phyloP scores from a whole-genome alignment of 2,329 filamentous ascomycete species.

The Penicillium aurantiogriseum region DNA sequence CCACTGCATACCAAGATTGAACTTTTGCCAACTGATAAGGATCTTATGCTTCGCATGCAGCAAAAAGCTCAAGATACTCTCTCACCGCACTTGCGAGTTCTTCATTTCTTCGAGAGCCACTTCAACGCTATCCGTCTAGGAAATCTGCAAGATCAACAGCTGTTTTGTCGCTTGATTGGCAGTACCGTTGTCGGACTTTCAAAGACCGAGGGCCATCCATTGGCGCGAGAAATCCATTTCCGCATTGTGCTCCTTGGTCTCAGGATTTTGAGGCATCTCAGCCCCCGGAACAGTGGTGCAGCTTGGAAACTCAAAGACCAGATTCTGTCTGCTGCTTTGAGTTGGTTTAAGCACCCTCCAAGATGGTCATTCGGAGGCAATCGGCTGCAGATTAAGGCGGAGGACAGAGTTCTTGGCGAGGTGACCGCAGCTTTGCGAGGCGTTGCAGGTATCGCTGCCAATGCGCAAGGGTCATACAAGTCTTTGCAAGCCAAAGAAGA shows the following conservation, averaged over 20 bases:
- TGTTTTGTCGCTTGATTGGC: conserved; percentile 78
- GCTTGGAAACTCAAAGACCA: conserved; percentile 86
- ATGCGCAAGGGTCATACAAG: conserved; percentile 55
- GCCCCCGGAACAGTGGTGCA: conserved; percentile 60
- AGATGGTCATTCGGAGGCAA: conserved; percentile 97
- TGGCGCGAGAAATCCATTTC: conserved; percentile 89
- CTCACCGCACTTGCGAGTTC: conserved; percentile 77
- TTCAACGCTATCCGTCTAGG: conserved; percentile 90
- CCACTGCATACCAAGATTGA: conserved; percentile 91
- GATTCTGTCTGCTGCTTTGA: conserved; percentile 78
- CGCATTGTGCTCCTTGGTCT: conserved; percentile 81
- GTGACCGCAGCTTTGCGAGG: conserved; percentile 66
- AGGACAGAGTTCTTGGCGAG: conserved; percentile 77
- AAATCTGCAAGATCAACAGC: conserved; percentile 74
- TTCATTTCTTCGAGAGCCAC: conserved; percentile 90
- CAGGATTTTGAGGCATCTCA: conserved; percentile 71
- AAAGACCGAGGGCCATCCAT: conserved; percentile 71
- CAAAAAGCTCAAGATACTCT: conserved; percentile 78
- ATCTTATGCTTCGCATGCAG: conserved; percentile 69
- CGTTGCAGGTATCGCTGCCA: conserved; percentile 59
- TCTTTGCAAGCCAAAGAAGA: conserved; percentile 76
- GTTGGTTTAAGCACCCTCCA: conserved; percentile 82
- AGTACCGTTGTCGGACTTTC: conserved; percentile 74
- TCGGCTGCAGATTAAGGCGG: conserved; percentile 86
- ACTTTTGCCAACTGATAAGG: conserved; percentile 85